Evolutionary conservation across 2,329 filamentous ascomycete genomes (phyloP), one percentile per base, ranked within the genome.

Genomic region (Xylaria sp.): DNA sequence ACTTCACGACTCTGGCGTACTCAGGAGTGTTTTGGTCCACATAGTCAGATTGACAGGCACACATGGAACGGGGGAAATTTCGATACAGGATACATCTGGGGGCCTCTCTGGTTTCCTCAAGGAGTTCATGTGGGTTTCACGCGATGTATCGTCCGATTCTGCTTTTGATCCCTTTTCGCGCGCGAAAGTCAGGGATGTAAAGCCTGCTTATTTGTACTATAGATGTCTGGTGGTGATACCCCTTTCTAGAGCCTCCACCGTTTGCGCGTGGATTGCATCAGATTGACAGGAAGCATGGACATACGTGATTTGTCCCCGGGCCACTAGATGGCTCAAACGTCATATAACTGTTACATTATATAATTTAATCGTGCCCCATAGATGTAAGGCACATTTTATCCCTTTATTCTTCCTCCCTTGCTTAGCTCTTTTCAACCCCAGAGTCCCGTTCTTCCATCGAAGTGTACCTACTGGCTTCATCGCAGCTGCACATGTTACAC

Each of bases 141-240:
- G 15, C 15, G 31, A 41, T 31, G 41, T 35, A 40, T 19, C 35
- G 25, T 29, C 4, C 19, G 9, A 29, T 29, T 51, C 43, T 11
- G 1, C 10, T 15, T 33, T 25, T 11, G 35, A n/a, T n/a, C 25
- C 21, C 11, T 47, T 46, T 41, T 44, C 15, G 23, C 21, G 15
- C 11, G 43, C n/a, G 25, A 19, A 11, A 11, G n/a, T 29, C 25
- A 29, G 4, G 25, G 17, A 46, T 23, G 33, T 17, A 31, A 25
- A 56, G 31, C 31, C n/a, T 49, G 17, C 1, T 46, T 53, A n/a
- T 31, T 41, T 62, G 59, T 62, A 53, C 23, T 58, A 62, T 58
- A 53, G 31, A 57, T 40, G 33, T 21, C 3, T 19, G 59, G 29
- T 38, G 23, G 47, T 47, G 53, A 62, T 62, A 58, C 59, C 59